A percentile compares a stretch with the other conserved stretches of the same genome.
These are phyloP conservation scores for Atkinsonella hypoxylon DNA, from an alignment of 2,329 filamentous ascomycete species.

Conservation along the genomic window DNA sequence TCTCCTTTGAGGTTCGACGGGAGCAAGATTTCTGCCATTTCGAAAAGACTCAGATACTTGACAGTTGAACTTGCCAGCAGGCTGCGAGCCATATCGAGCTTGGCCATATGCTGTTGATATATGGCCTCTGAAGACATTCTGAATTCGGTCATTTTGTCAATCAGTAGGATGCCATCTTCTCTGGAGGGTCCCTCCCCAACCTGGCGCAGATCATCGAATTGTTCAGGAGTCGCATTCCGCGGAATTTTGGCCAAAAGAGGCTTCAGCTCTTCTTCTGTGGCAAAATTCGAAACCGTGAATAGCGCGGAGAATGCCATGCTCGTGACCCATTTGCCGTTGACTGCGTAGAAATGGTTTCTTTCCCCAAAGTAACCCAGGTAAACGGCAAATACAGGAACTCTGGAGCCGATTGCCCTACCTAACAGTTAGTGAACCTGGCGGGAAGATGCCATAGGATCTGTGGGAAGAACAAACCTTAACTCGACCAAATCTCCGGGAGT, in stretches of 20 bases:
- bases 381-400: constrained; percentile 37
- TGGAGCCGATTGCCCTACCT: constrained; percentile 21
- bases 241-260: constrained; percentile 24
- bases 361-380: constrained; percentile 40
- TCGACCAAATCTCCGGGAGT: constrained; percentile 41
- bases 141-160: constrained; percentile 37
- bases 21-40: constrained; percentile 36
- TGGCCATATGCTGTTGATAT: constrained; percentile 35
- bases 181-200: constrained; percentile 31
- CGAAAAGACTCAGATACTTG: constrained; percentile 36
- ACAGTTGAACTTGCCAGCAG: constrained; percentile 27
- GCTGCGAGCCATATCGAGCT: constrained; percentile 33
- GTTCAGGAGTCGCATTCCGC: constrained; percentile 14
- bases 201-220: constrained; percentile 19
- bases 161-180: constrained; percentile 27
- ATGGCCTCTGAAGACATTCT: constrained; percentile 27
- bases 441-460: background rate
- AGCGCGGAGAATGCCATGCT: constrained; percentile 29
- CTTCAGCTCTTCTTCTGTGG: constrained; percentile 26
- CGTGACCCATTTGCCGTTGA: constrained; percentile 36
- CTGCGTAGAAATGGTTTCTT: constrained; percentile 42
- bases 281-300: constrained; percentile 40
- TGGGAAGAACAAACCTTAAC: constrained; percentile 22
- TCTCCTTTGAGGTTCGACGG: constrained; percentile 21
- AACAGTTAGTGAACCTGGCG: constrained; percentile 6